Conservation (phyloP, 768 basidiomycete species). For the Boletus vermiculosoides region DNA sequence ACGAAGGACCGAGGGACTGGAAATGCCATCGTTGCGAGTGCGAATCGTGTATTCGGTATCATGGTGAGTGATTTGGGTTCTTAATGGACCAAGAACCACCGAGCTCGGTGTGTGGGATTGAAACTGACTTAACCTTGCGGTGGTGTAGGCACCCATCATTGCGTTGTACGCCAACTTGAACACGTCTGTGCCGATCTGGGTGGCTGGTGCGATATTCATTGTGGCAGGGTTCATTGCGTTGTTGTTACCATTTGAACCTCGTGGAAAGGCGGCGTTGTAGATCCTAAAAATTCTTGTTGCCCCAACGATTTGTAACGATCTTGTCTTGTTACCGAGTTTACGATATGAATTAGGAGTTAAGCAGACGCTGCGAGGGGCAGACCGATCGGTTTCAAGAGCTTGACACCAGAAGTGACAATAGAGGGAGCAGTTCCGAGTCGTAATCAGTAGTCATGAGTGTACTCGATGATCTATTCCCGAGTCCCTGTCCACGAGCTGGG, state of each 20-base stretch:
- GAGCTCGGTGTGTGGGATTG: too few relatives aligned
- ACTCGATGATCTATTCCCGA: too few relatives aligned
- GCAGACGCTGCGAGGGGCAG: background rate
- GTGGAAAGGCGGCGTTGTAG: slow-evolving; percentile 53
- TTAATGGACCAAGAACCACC: background rate
- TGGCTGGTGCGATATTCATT: slow-evolving; percentile 53
- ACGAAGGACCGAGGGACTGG: slow-evolving; percentile 56
- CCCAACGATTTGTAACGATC: too few relatives aligned
- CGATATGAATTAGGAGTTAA: background rate
- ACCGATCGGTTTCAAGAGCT: background rate
- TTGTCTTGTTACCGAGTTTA: background rate
- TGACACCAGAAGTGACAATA: background rate
- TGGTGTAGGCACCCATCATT: slow-evolving; percentile 45
- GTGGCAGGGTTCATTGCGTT: slow-evolving; percentile 47
- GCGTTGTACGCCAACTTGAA: slow-evolving; percentile 38
- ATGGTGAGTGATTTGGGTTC: slow-evolving; percentile 38
- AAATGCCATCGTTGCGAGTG: slow-evolving; percentile 49
- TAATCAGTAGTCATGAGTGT: too few relatives aligned
- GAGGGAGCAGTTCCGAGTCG: too few relatives aligned
- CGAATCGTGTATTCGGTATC: slow-evolving; percentile 59
- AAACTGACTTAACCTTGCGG: background rate
- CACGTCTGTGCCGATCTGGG: slow-evolving; percentile 53
- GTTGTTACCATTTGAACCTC: slow-evolving; percentile 55
- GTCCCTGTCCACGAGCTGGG: too few relatives aligned
- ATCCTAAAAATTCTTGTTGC: background rate